A percentile compares a stretch with the other conserved stretches of the same genome.
These are phyloP conservation scores for Podospora conica DNA, from an alignment of 495 filamentous ascomycete genomes.

Conservation along the genomic window DNA sequence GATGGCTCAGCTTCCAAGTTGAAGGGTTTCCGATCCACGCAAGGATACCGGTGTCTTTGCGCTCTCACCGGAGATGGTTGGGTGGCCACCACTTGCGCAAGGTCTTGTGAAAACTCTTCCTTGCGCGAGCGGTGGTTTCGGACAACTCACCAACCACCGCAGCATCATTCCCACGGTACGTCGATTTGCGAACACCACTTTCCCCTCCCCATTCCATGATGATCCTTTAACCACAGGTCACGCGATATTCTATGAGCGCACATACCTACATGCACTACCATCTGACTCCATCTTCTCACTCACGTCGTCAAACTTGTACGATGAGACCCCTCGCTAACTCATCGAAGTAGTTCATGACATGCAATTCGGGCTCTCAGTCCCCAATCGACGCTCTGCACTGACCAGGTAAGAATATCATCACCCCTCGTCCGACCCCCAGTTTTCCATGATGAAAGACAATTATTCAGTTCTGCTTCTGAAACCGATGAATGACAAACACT, in stretches of 20 bases:
- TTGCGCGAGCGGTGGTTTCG: neutral
- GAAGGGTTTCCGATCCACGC: neutral
- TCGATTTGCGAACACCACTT: neutral
- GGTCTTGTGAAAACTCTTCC: neutral
- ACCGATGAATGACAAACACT: constrained; percentile 65
- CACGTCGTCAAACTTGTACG: neutral
- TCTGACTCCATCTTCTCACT: constrained; percentile 58
- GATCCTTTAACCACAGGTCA: constrained; percentile 45
- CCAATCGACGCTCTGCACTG: neutral
- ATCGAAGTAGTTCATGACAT: neutral
- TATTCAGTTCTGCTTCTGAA: constrained; percentile 98
- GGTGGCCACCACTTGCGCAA: no score
- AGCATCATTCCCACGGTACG: constrained; percentile 10
- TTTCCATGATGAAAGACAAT: constrained; percentile 67
- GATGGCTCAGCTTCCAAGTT: neutral
- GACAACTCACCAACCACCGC: neutral
- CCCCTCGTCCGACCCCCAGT: constrained; percentile 1
- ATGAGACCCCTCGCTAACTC: neutral
- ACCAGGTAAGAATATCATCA: constrained; percentile 16
- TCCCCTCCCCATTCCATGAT: constrained; percentile 41
- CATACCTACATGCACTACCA: constrained; percentile 99
- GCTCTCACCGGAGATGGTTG: neutral
- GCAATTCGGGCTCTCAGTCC: neutral
- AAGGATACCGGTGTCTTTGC: neutral
- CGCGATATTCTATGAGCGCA: constrained; percentile 80